Base-by-base conservation (phyloP, 805 yeast species). In the Metschnikowia gruessii region DNA sequence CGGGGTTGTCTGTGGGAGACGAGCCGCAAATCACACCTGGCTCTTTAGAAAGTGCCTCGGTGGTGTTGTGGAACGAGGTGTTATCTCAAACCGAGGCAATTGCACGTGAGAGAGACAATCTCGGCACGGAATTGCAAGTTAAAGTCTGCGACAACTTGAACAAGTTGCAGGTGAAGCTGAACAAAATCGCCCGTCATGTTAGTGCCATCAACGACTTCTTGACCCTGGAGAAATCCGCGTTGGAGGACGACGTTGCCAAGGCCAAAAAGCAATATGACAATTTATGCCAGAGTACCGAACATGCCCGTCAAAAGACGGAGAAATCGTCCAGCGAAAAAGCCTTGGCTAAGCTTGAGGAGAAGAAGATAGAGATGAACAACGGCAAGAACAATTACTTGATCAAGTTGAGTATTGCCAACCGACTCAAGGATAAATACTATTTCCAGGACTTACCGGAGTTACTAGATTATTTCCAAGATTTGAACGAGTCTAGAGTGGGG, bases 361-460 rank as follows among this genome's bases (percentile, higher is more conserved):
- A 81, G 53, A 85, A 85, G 59, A 60, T 69, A 4, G 94, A 85
- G 30, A 94, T 94, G 99, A 86, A 90, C 64, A 76, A 77, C 46
- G 81, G 84, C n/a, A 94, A 94, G 64, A 92, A 92, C 66, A 76
- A 77, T 26, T 94, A 94, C 64, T 67, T 94, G 54, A 78, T 94
- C 48, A 81, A 81, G 54, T 83, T 94, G 61, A 86, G 82, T 57
- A 80, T 87, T 22, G 94, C 96, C 43, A 94, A 94, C 66, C 76
- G 98, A 50, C 69, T 91, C 48, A 94, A 94, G 67, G 98, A 92
- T 65, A 94, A 94, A 65, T 90, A 82, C 68, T 91, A 75, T 64
- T 90, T 85, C 61, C 97, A 92, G 68, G 98, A 94, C 64, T 69
- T 90, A 21, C 99, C 99, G 0, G 97, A 91, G 64, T 66, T 88